Evolutionary conservation across 2,329 filamentous ascomycete species (phyloP).

Genomic region (Fusarium albidum): DNA sequence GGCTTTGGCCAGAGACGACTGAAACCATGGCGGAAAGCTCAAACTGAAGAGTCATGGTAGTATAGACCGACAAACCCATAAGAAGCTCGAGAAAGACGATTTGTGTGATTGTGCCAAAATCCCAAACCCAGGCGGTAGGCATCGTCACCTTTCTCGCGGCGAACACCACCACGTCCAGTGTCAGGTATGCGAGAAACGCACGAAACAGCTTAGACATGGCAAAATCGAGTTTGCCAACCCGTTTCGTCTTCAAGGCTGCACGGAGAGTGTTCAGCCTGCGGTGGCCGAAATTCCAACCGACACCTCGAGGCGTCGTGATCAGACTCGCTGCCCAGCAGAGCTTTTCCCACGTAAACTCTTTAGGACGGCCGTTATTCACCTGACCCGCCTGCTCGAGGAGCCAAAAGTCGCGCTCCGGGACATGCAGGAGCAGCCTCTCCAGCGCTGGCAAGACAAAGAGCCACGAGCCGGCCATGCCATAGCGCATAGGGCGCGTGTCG

Average conservation of each 20-base stretch:
- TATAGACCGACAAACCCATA: slow-evolving; percentile 13
- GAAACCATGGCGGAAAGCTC: slow-evolving; percentile 11
- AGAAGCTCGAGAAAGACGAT: slow-evolving; percentile 2
- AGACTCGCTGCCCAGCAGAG: slow-evolving; percentile 17
- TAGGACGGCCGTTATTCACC: background rate
- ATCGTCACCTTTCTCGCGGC: background rate
- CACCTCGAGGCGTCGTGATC: slow-evolving; percentile 10
- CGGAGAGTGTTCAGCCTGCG: slow-evolving; percentile 1
- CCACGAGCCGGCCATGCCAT: slow-evolving; percentile 24
- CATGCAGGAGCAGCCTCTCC: slow-evolving; percentile 16
- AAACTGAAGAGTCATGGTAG: slow-evolving; percentile 21
- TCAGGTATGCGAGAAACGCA: slow-evolving; percentile 5
- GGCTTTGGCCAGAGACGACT: background rate
- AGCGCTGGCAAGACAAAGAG: slow-evolving; percentile 19
- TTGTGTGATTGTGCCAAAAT: background rate
- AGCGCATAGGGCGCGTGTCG: slow-evolving; percentile 18
- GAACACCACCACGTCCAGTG: slow-evolving; percentile 4
- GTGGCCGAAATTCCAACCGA: slow-evolving; percentile 25
- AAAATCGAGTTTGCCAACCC: background rate
- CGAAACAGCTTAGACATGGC: background rate
- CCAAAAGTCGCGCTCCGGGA: slow-evolving; percentile 21
- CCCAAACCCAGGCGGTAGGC: slow-evolving; percentile 10
- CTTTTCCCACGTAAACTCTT: slow-evolving; percentile 12
- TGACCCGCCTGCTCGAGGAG: slow-evolving; percentile 6
- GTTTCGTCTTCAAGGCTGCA: background rate